Conservation (phyloP, 2,329 filamentous ascomycete genomes). For the Nemania sp. region DNA sequence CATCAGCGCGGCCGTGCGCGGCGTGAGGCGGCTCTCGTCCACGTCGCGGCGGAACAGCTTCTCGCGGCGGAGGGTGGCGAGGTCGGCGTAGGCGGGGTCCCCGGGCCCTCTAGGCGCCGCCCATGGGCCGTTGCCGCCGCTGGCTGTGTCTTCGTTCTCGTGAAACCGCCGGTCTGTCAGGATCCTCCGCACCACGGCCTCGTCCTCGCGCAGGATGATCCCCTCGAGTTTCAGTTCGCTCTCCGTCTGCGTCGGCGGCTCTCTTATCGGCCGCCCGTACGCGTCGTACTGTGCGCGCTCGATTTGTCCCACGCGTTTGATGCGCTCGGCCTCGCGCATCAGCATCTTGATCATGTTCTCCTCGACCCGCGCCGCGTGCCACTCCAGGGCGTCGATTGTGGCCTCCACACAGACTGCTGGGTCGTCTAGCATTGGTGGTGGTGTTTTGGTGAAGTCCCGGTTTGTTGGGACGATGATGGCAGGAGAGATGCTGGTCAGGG, state of each 20-base stretch:
- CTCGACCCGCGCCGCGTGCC: conserved; percentile 32
- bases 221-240: conserved; percentile 19
- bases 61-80: conserved; percentile 14
- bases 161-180: neutral
- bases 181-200: conserved; percentile 1
- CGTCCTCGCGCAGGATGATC: conserved; percentile 11
- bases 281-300: conserved; percentile 14
- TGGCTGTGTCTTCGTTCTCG: neutral
- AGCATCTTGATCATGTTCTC: conserved; percentile 33
- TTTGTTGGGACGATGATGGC: conserved; percentile 35
- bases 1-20: conserved; percentile 29
- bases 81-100: conserved; percentile 23
- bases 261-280: conserved; percentile 4
- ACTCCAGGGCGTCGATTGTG: conserved; percentile 30
- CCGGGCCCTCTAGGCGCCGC: conserved; percentile 13
- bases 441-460: conserved; percentile 35
- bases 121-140: neutral
- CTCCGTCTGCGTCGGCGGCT: too few species aligned
- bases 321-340: conserved; percentile 24
- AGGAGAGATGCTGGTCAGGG: conserved; percentile 28
- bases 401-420: conserved; percentile 16
- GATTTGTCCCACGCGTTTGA: conserved; percentile 7
- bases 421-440: conserved; percentile 29
- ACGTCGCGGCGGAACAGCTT: conserved; percentile 19
- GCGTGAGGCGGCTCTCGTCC: conserved; percentile 21